These are phyloP conservation scores for Bacidia gigantensis DNA, from an alignment of 495 filamentous ascomycete species.

Conservation along the genomic window DNA sequence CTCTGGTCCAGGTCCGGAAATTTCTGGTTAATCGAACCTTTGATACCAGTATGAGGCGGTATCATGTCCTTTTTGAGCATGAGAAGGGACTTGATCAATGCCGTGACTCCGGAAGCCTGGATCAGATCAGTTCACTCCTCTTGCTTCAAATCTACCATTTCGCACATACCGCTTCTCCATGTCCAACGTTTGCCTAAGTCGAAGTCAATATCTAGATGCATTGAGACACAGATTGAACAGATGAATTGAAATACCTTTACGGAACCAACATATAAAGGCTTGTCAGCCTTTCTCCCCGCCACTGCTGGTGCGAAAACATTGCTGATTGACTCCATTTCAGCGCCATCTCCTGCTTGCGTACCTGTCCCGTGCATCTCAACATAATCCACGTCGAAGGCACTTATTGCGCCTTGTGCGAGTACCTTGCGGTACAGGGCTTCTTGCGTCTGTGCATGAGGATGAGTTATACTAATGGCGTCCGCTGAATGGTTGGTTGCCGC, in stretches of 20 bases:
- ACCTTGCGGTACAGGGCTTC: constrained; percentile 30
- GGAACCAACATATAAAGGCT: constrained; percentile 23
- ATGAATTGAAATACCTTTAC: no score
- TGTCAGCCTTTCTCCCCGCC: constrained; percentile 7
- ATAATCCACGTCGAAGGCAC: constrained; percentile 36
- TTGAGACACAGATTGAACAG: constrained; percentile 30
- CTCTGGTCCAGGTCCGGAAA: constrained; percentile 18
- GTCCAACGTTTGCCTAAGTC: constrained; percentile 24
- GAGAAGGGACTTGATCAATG: constrained; percentile 26
- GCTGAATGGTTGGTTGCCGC: constrained; percentile 32
- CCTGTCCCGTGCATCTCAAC: constrained; percentile 40
- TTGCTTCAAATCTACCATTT: no score
- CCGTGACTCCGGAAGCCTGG: constrained; percentile 20
- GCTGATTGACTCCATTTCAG: constrained; percentile 22
- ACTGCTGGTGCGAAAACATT: constrained; percentile 19
- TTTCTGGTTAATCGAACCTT: constrained; percentile 15
- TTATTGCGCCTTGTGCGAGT: constrained; percentile 29
- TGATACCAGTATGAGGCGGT: constrained; percentile 24
- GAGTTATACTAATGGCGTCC: constrained; percentile 32
- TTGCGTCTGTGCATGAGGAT: constrained; percentile 37
- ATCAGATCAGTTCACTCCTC: no score
- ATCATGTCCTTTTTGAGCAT: constrained; percentile 27
- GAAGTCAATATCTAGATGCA: no score
- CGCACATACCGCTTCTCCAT: constrained; percentile 21
- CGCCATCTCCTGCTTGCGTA: constrained; percentile 30